Conservation (phyloP, 2,329 filamentous ascomycete species). For the Penicillium sp. region DNA sequence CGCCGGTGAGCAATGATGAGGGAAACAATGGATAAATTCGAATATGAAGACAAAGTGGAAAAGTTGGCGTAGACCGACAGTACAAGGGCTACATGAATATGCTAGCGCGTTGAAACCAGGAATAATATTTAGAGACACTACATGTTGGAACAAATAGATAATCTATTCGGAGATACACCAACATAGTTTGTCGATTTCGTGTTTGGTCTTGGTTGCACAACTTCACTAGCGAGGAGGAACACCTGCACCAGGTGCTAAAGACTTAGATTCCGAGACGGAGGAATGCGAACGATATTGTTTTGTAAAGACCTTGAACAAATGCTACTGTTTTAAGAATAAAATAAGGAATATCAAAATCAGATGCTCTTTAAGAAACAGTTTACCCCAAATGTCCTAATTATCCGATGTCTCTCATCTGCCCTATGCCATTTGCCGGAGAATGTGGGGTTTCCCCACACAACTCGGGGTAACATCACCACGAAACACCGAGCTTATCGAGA, state of each 20-base stretch:
- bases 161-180: no score
- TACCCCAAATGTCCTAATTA: not conserved
- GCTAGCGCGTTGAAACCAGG: no score
- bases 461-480: slow-evolving; percentile 36
- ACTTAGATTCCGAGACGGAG: no score
- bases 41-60: not conserved
- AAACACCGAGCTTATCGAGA: slow-evolving; percentile 29
- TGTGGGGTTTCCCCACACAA: slow-evolving; percentile 19
- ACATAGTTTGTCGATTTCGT: no score
- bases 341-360: not conserved
- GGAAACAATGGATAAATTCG: not conserved
- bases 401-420: no score
- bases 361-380: not conserved
- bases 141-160: no score
- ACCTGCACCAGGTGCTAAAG: no score
- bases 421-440: not conserved
- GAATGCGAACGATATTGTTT: no score
- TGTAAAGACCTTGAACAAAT: no score
- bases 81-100: not conserved
- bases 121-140: no score
- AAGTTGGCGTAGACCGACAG: not conserved
- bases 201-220: no score
- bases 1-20: not conserved
- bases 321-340: not conserved
- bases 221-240: no score